Conservation (phyloP, 352 stramenopile species). For the Pseudoperonospora humuli region DNA sequence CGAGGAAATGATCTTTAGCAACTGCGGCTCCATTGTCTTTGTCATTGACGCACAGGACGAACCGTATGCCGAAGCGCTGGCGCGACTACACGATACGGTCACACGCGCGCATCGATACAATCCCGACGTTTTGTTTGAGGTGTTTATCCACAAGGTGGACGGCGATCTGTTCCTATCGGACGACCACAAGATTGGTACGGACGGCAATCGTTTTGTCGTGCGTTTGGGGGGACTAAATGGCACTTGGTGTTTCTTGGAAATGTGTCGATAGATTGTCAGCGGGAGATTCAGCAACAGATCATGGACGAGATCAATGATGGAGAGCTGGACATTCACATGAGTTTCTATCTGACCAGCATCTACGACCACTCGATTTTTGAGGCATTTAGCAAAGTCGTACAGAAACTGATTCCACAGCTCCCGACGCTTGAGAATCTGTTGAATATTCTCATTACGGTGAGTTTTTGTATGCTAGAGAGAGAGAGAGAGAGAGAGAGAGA, state of each 20-base stretch:
- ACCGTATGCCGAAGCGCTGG: slow-evolving; percentile 80
- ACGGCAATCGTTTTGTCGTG: neutral
- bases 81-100: slow-evolving; percentile 85
- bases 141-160: slow-evolving; percentile 99
- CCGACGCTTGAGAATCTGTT: slow-evolving; percentile 97
- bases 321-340: slow-evolving; percentile 90
- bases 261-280: slow-evolving; percentile 84
- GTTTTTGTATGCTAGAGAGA: too few relatives aligned
- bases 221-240: too few relatives aligned
- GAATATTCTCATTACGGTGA: slow-evolving; percentile 95
- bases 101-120: slow-evolving; percentile 87
- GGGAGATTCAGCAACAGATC: slow-evolving; percentile 97
- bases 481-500: too few relatives aligned
- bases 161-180: slow-evolving; percentile 97
- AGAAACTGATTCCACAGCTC: slow-evolving; percentile 96
- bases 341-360: slow-evolving; percentile 88
- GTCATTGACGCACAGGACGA: slow-evolving; percentile 97
- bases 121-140: slow-evolving; percentile 94
- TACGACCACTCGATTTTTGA: slow-evolving; percentile 97
- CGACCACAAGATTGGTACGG: slow-evolving; percentile 94
- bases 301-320: slow-evolving; percentile 93
- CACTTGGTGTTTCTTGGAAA: too few relatives aligned
- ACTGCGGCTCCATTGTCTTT: slow-evolving; percentile 92
- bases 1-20: slow-evolving; percentile 90
- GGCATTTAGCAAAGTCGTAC: slow-evolving; percentile 95